These are phyloP conservation scores for Penicillium verrucosum DNA, from an alignment of 2,329 filamentous ascomycete genomes.

Conservation along the genomic window DNA sequence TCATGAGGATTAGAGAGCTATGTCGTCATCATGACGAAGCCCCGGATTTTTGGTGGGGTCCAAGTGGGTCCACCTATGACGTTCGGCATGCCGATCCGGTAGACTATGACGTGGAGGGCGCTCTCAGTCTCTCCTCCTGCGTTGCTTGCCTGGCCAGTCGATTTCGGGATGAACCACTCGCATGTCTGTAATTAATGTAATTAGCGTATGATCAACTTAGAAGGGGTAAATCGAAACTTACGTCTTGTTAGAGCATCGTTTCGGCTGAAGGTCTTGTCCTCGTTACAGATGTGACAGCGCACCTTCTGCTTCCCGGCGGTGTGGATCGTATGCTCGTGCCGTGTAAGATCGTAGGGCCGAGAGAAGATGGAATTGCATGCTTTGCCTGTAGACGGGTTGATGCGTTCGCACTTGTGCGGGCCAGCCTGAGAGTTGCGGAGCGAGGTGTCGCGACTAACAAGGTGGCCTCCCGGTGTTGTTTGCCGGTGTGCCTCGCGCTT, in stretches of 20 bases:
- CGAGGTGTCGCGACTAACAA: slow-evolving; percentile 41
- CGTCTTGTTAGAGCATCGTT: slow-evolving; percentile 77
- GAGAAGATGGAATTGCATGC: slow-evolving; percentile 94
- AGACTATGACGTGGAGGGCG: slow-evolving; percentile 8
- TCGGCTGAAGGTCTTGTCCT: slow-evolving; percentile 95
- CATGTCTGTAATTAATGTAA: slow-evolving; percentile 55
- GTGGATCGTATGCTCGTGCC: slow-evolving; percentile 97
- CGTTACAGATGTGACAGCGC: slow-evolving; percentile 84
- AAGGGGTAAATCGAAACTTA: slow-evolving; percentile 3
- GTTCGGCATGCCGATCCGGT: slow-evolving; percentile 23
- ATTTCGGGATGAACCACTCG: slow-evolving; percentile 89
- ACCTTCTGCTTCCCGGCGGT: slow-evolving; percentile 93
- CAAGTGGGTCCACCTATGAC: slow-evolving; percentile 9
- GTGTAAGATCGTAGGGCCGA: slow-evolving; percentile 89
- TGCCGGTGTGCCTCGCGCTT: slow-evolving; percentile 90
- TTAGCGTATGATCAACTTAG: slow-evolving; percentile 5
- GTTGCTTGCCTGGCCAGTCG: slow-evolving; percentile 69
- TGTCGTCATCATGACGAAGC: slow-evolving; percentile 19
- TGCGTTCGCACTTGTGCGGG: slow-evolving; percentile 86
- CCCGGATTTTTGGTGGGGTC: slow-evolving; percentile 3
- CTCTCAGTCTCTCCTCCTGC: slow-evolving; percentile 37
- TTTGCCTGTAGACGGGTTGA: slow-evolving; percentile 93
- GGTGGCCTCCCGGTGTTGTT: slow-evolving; percentile 53
- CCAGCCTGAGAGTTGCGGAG: slow-evolving; percentile 83
- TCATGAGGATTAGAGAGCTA: slow-evolving; percentile 7